A percentile compares a stretch with the other conserved stretches of the same genome.
Conservation (phyloP, 164 flowering plant species). For the Berberis thunbergii region DNA sequence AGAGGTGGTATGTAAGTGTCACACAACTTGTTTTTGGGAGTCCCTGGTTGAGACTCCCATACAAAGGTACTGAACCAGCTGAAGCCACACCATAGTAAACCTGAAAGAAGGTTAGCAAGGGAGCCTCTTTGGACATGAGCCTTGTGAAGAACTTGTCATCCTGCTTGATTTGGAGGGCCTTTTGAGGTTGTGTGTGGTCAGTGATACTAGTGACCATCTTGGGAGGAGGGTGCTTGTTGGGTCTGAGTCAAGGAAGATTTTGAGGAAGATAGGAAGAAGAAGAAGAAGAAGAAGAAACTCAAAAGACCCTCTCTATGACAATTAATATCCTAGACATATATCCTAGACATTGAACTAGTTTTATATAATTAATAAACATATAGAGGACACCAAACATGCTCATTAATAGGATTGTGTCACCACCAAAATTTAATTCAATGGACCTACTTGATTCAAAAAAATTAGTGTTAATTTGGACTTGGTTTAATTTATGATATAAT, state of each 20-base stretch:
- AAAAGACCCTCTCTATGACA: neutral
- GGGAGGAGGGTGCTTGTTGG: neutral
- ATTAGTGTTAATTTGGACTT: too few species aligned
- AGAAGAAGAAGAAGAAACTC: neutral
- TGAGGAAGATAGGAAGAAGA: neutral
- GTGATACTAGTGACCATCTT: neutral
- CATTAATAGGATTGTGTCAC: neutral
- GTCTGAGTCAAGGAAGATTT: neutral
- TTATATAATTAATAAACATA: neutral
- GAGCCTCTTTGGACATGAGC: slow-evolving; percentile 42
- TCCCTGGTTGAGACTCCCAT: slow-evolving; percentile 75
- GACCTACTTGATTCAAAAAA: too few species aligned
- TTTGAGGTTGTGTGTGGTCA: slow-evolving; percentile 13
- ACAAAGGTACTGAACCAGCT: slow-evolving; percentile 41
- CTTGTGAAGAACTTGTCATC: slow-evolving; percentile 50
- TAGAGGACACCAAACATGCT: neutral
- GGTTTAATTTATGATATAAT: neutral
- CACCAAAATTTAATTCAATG: too few species aligned
- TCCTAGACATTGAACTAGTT: neutral
- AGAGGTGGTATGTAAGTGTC: slow-evolving; percentile 40
- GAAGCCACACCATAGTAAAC: slow-evolving; percentile 39
- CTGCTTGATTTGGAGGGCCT: slow-evolving; percentile 33
- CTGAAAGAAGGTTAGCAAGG: slow-evolving; percentile 35
- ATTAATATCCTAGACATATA: neutral
- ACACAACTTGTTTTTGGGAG: slow-evolving; percentile 31